Evolutionary conservation across 73 alveolate species (phyloP), one percentile per base, ranked within the genome.

Genomic region (Paramecium tetraurelia): DNA sequence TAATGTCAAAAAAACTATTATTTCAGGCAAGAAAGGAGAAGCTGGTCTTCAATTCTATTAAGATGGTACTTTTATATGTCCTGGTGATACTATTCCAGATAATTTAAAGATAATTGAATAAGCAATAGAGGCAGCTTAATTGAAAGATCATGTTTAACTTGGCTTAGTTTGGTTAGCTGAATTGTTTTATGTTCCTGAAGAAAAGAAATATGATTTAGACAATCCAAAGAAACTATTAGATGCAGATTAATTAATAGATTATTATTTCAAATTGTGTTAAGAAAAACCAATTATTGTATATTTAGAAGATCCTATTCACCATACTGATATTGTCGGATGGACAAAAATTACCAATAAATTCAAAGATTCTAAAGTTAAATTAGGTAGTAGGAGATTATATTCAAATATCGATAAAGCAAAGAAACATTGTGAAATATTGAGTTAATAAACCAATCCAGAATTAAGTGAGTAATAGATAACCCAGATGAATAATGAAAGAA

Each of bases 141-240:
- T 46, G 27, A 89, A 89, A 24, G 94, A 89, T 21, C 8, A 89
- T 8, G 94, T 89, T 7, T 22, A 16, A 12, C 59, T 89, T 3
- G 94, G 94, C 7, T 24, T 89, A 21, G 84, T 59, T 71, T 83
- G 86, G 76, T 33, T 89, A 21, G 89, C 94, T 22, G 94, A 89
- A 46, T 20, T 46, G 20, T 83, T 89, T 31, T 89, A 89, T 50
- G 85, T 89, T 21, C 85, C 94, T 6, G 94, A 89, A 44, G 87
- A 89, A 29, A 89, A 89, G 80, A 44, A 70, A 89, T 89, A 89
- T 89, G 94, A 89, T 18, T 27, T 89, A 38, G 94, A 89, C n/a
- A 89, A 89, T 89, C 94, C 94, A 16, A 89, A 89, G 35, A 58
- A 89, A 71, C 59, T 89, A 46, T 50, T 89, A 63, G 94, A 89